These are phyloP conservation scores for Crucibulum laeve DNA, from an alignment of 768 basidiomycete genomes.

Conservation along the genomic window DNA sequence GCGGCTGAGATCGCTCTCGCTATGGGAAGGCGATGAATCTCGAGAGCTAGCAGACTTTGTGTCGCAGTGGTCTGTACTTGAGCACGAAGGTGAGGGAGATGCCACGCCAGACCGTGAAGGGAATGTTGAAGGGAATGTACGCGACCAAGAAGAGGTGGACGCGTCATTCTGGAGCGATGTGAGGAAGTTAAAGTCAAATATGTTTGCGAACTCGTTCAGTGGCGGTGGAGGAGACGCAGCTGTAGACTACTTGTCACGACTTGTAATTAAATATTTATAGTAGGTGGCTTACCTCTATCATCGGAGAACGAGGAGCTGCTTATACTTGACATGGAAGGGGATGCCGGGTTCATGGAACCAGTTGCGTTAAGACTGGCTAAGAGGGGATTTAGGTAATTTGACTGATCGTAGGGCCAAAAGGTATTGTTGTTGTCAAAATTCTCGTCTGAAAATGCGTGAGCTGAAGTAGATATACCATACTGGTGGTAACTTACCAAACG, in stretches of 20 bases:
- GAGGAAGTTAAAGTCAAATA: slow-evolving; percentile 28
- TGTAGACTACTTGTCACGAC: slow-evolving; percentile 7
- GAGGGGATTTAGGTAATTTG: slow-evolving; percentile 16
- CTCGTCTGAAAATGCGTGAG: slow-evolving; percentile 14
- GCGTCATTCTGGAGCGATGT: slow-evolving; percentile 20
- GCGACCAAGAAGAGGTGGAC: slow-evolving; percentile 12
- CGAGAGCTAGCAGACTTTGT: slow-evolving; percentile 10
- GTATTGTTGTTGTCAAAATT: slow-evolving; percentile 14
- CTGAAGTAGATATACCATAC: no score
- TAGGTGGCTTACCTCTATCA: slow-evolving; percentile 20
- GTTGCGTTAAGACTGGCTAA: slow-evolving; percentile 15
- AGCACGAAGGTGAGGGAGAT: slow-evolving; percentile 22
- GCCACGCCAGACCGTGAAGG: slow-evolving; percentile 10
- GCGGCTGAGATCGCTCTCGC: slow-evolving; percentile 26
- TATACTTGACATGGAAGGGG: slow-evolving; percentile 24
- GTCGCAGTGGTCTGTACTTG: slow-evolving; percentile 18
- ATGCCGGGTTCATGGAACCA: slow-evolving; percentile 14
- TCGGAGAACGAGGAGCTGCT: slow-evolving; percentile 29
- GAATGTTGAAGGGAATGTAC: background rate
- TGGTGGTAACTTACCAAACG: no score
- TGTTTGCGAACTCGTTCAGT: slow-evolving; percentile 23
- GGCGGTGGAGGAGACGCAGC: slow-evolving; percentile 27
- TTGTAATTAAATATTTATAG: background rate
- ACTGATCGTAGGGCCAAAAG: slow-evolving; percentile 23
- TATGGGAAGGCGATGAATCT: slow-evolving; percentile 22